phyloP scores from a whole-genome alignment of 129 eudicot genomes.

The Pseudognaphalium luteoalbum region DNA sequence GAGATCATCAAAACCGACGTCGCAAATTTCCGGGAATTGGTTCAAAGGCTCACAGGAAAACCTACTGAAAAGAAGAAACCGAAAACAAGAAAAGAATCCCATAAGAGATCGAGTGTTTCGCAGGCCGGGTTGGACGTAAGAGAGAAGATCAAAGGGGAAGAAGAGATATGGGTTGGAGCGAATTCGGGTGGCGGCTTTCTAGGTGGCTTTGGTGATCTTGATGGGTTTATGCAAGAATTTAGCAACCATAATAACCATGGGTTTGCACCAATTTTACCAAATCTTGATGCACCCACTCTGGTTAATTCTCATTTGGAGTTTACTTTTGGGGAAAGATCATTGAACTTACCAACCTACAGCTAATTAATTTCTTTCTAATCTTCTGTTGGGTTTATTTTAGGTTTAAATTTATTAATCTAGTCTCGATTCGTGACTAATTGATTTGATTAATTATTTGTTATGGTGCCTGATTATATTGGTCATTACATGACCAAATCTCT shows the following conservation, averaged over 20 bases:
- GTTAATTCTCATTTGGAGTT: slow-evolving; percentile 51
- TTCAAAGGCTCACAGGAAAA: slow-evolving; percentile 86
- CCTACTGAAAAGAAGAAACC: slow-evolving; percentile 49
- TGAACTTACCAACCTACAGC: slow-evolving; percentile 45
- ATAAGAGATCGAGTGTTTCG: slow-evolving; percentile 35
- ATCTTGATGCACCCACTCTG: slow-evolving; percentile 43
- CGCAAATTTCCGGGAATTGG: slow-evolving; percentile 79
- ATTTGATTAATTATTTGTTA: slow-evolving; percentile 40
- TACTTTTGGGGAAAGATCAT: slow-evolving; percentile 52
- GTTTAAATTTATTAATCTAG: slow-evolving; percentile 28
- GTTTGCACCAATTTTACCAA: slow-evolving; percentile 44
- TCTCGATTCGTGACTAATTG: slow-evolving; percentile 33
- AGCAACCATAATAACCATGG: slow-evolving; percentile 37
- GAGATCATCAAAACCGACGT: slow-evolving; percentile 93
- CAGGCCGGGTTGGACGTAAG: slow-evolving; percentile 39
- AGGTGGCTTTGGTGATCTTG: slow-evolving; percentile 70
- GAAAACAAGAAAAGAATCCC: slow-evolving; percentile 30
- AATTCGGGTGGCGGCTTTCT: slow-evolving; percentile 78
- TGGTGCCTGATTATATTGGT: slow-evolving; percentile 18
- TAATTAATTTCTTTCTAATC: slow-evolving; percentile 12
- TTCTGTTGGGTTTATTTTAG: slow-evolving; percentile 20
- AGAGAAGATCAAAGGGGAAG: slow-evolving; percentile 77
- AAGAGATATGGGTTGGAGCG: slow-evolving; percentile 76
- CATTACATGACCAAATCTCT: slow-evolving; percentile 17
- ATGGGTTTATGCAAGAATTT: slow-evolving; percentile 82